A percentile compares a stretch with the other conserved stretches of the same genome.
Evolutionary conservation across 345 rosid species (phyloP).

Genomic region (Salix udensis): DNA sequence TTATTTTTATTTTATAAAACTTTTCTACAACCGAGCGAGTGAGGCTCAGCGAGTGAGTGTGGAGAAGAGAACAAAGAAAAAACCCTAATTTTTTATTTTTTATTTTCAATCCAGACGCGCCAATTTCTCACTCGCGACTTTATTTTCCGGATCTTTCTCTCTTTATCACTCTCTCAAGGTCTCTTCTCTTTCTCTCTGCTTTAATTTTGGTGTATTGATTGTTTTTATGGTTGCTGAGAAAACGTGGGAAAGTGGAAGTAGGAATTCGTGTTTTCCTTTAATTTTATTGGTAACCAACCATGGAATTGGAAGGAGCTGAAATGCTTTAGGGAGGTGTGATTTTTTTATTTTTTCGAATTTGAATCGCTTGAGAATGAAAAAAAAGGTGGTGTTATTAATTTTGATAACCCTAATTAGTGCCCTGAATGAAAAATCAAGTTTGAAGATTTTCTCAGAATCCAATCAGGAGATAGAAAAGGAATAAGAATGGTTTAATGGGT

Average conservation of each 20-base stretch:
- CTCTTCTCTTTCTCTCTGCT: neutral
- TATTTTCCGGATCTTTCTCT: neutral
- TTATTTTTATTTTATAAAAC: no score
- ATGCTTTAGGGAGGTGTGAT: neutral
- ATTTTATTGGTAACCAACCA: neutral
- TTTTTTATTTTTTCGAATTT: neutral
- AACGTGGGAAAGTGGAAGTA: neutral
- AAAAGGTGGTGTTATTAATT: neutral
- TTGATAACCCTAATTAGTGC: neutral
- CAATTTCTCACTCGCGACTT: constrained; percentile 4
- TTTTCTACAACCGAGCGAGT: neutral
- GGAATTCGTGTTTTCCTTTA: neutral
- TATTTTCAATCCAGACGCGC: constrained; percentile 4
- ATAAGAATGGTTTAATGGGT: neutral
- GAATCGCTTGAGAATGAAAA: neutral
- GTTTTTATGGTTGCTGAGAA: constrained; percentile 2
- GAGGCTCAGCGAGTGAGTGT: no score
- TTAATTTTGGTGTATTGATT: neutral
- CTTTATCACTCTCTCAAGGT: neutral
- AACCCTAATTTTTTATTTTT: neutral
- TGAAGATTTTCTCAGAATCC: neutral
- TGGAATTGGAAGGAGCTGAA: neutral
- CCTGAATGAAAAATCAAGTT: neutral
- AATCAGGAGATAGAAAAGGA: neutral
- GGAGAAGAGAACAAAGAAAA: neutral